Conservation (phyloP, 2,329 filamentous ascomycete species). For the Seiridium unicorne region DNA sequence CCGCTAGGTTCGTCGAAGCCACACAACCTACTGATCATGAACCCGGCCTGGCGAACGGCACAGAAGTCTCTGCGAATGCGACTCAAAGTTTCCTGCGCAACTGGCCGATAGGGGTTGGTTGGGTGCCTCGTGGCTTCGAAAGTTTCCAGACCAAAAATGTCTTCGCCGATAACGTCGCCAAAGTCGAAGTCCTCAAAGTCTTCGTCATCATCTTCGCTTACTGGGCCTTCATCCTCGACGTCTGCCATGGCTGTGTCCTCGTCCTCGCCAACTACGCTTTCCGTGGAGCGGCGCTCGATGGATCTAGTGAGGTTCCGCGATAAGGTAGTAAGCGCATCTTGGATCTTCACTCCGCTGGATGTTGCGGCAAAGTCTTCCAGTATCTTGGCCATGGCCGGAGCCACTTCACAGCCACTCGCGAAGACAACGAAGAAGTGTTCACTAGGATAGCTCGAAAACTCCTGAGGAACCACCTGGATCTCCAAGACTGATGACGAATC, state of each 20-base stretch:
- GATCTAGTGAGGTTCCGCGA: slow-evolving; percentile 26
- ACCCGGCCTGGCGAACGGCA: slow-evolving; percentile 61
- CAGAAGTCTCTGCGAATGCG: slow-evolving; percentile 62
- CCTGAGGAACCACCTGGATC: slow-evolving; percentile 35
- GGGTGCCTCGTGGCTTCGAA: background rate
- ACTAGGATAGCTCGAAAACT: slow-evolving; percentile 25
- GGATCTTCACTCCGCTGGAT: slow-evolving; percentile 18
- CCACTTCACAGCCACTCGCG: slow-evolving; percentile 17
- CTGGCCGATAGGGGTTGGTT: no score
- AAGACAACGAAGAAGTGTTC: slow-evolving; percentile 23
- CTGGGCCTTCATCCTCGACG: slow-evolving; percentile 7
- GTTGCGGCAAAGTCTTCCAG: slow-evolving; percentile 19
- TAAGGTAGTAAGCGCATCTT: slow-evolving; percentile 22
- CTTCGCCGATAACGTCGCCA: slow-evolving; percentile 31
- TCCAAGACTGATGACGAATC: slow-evolving; percentile 22
- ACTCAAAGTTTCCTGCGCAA: slow-evolving; percentile 7
- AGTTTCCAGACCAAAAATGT: slow-evolving; percentile 27
- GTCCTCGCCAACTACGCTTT: slow-evolving; percentile 2
- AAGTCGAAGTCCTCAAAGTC: slow-evolving; percentile 29
- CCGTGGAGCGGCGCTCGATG: background rate
- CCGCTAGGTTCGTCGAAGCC: slow-evolving; percentile 38
- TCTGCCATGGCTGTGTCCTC: slow-evolving; percentile 21
- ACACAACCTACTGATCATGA: slow-evolving; percentile 64
- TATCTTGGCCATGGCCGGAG: slow-evolving; percentile 13
- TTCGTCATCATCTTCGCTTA: slow-evolving; percentile 23